Evolutionary conservation across 441 rosid genomes (phyloP).

Genomic region (Syzygium malaccense): DNA sequence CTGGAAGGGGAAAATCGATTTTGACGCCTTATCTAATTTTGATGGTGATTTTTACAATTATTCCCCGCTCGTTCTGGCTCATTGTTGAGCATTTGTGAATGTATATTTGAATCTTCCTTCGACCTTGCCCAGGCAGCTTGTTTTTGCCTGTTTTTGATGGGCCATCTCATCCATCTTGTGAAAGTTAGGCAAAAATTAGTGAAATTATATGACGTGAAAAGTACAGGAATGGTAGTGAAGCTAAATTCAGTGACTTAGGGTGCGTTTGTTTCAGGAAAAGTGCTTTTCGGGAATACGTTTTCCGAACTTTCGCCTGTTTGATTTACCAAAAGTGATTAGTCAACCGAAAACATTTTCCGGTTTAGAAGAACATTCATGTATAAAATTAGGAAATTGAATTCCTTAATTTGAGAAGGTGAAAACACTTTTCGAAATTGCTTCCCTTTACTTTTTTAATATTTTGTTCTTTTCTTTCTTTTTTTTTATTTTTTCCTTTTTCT

Average conservation of each 20-base stretch:
- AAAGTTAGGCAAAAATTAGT: background rate
- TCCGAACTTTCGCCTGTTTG: no score
- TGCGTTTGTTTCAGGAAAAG: no score
- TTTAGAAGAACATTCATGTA: no score
- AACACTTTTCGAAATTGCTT: no score
- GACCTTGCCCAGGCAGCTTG: background rate
- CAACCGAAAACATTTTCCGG: no score
- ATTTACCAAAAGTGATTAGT: no score
- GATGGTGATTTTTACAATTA: background rate
- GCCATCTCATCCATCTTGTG: constrained; percentile 6
- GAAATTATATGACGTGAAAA: background rate
- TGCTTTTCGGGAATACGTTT: no score
- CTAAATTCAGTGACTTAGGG: background rate
- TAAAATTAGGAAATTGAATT: no score
- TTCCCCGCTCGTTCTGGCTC: constrained; percentile 1
- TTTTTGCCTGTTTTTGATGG: constrained; percentile 5
- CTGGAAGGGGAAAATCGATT: background rate
- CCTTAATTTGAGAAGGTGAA: no score
- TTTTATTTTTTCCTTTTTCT: no score
- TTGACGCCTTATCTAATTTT: background rate
- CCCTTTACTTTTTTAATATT: no score
- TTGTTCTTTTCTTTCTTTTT: no score
- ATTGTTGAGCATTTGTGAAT: constrained; percentile 10
- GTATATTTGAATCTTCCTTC: background rate
- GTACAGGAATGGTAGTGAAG: background rate